phyloP scores from a whole-genome alignment of 163 green algal genomes.

The Scenedesmus sp. region DNA sequence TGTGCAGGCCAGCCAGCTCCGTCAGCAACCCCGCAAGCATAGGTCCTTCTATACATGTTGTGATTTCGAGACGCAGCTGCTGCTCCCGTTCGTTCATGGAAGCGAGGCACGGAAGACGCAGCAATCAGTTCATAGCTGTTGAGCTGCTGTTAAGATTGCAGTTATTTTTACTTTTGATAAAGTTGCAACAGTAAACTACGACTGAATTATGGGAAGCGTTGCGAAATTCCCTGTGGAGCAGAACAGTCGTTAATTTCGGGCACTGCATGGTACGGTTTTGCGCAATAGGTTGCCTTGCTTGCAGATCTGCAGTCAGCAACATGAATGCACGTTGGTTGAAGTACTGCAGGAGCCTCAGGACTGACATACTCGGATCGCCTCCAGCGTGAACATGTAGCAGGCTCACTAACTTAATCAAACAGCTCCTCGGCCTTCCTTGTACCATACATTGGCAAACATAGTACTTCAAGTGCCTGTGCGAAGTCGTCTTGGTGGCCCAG shows the following conservation, averaged over 20 bases:
- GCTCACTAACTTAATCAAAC: background rate
- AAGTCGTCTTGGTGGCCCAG: background rate
- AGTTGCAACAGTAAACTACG: background rate
- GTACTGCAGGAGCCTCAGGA: background rate
- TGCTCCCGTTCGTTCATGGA: background rate
- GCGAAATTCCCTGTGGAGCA: background rate
- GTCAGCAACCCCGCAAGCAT: conserved; percentile 12
- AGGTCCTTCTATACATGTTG: background rate
- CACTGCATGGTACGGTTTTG: background rate
- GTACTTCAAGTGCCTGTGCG: background rate
- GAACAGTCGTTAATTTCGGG: background rate
- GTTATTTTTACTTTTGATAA: too few species aligned
- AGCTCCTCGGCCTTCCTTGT: background rate
- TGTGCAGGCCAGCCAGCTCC: conserved; percentile 21
- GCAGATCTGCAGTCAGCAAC: background rate
- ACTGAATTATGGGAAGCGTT: background rate
- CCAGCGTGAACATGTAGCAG: conserved; percentile 3
- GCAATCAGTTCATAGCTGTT: background rate
- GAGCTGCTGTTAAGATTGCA: background rate
- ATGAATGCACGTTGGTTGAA: background rate
- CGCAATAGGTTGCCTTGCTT: background rate
- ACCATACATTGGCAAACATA: background rate
- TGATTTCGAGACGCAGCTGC: background rate
- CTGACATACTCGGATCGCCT: background rate
- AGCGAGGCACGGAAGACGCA: background rate